Base-by-base conservation (phyloP, 2,329 filamentous ascomycete genomes). In the Trichoderma citrinoviride region DNA sequence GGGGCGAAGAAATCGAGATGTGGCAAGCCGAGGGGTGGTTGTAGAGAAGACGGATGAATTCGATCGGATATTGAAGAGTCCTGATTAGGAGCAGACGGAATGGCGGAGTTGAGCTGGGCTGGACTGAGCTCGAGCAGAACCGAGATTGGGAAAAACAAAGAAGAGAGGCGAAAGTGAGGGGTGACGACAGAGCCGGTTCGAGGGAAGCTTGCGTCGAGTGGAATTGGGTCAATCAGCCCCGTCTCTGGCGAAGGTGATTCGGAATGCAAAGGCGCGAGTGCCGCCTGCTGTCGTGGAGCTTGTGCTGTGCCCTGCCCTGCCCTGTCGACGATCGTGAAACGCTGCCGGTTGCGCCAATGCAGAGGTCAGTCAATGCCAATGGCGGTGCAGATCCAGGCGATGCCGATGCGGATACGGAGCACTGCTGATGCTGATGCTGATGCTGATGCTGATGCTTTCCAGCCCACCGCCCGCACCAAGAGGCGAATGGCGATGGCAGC, bases 91-190 rank as follows among this genome's bases (percentile, higher is more conserved):
- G 25, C 12, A 6, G 6, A 33, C 10, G 50, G 6, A 43, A 21
- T 7, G 27, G 41, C 14, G 27, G 15, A 27, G 33, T 25, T 17
- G 43, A 55, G 43, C 53, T 33, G 37, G 33, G 2, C 23, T 33
- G 44, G 14, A 23, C 19, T 19, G 49, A 43, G n/a, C 41, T 23
- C 7, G 12, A 37, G 33, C 33, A 5, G 33, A 37, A 37, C 33
- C 33, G 33, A 37, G 15, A 46, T 27, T 52, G 19, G 37, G 53
- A 56, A 33, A 50, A 27, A n/a, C n/a, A n/a, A 44, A 53, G 43
- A 46, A 53, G 29, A 27, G 52, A 65, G 33, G 33, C 33, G 33
- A n/a, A 47, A 44, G 49, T 44, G 41, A 58, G 64, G 57, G 33
- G 37, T n/a, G 61, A 33, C 21, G 60, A n/a, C n/a, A 33, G 41